Evolutionary conservation across 2,329 filamentous ascomycete species (phyloP).

Genomic region (Colletotrichum sp.): DNA sequence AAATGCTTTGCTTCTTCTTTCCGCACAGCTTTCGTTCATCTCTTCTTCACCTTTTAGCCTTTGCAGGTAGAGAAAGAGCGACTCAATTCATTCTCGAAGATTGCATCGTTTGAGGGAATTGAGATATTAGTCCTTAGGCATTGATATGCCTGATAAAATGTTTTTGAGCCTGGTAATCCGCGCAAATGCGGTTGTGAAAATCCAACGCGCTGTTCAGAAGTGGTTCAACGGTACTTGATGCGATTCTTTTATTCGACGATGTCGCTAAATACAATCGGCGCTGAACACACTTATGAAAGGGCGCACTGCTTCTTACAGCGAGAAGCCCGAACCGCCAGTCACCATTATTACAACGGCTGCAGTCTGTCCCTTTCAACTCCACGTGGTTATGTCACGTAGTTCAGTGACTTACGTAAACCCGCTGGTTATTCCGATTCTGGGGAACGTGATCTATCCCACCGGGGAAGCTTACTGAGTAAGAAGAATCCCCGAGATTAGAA

Average conservation of each 20-base stretch:
- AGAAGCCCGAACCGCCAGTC: background rate
- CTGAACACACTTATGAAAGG: background rate
- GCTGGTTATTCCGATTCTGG: background rate
- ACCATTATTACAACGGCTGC: background rate
- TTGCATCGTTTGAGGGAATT: background rate
- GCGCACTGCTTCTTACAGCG: background rate
- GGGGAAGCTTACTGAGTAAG: background rate
- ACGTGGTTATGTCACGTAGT: background rate
- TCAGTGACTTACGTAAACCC: background rate
- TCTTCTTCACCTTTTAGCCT: background rate
- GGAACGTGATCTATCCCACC: background rate
- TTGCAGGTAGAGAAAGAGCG: background rate
- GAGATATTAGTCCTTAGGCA: background rate
- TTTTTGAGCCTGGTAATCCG: background rate
- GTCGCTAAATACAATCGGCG: background rate
- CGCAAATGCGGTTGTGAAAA: background rate
- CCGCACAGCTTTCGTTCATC: background rate
- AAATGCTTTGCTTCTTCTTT: background rate
- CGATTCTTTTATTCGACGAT: background rate
- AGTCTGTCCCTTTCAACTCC: background rate
- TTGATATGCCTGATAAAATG: background rate
- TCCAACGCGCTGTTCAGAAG: background rate
- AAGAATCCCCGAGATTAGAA: background rate
- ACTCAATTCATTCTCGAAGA: background rate
- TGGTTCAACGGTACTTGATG: background rate